A percentile compares a stretch with the other conserved stretches of the same genome.
Evolutionary conservation across 495 filamentous ascomycete genomes (phyloP).

Genomic region (Aspergillus kassunensis): DNA sequence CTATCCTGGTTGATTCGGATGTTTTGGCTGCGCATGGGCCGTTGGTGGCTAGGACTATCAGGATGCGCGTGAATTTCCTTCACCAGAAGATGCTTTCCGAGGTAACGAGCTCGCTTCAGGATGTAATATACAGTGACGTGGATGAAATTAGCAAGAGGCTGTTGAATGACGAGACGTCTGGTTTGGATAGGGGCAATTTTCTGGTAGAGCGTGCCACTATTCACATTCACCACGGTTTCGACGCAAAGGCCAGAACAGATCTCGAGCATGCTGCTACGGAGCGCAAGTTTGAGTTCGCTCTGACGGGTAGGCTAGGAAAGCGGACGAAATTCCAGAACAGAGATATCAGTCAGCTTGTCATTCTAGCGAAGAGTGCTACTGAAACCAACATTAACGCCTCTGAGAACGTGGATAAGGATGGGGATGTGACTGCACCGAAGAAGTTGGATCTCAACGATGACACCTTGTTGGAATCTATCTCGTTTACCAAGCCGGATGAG

Average conservation of each 20-base stretch:
- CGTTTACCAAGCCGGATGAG: conserved; percentile 60
- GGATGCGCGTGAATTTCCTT: conserved; percentile 71
- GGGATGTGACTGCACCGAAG: conserved; percentile 46
- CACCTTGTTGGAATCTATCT: conserved; percentile 82
- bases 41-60: conserved; percentile 35
- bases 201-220: conserved; percentile 78
- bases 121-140: conserved; percentile 50
- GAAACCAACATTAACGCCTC: conserved; percentile 11
- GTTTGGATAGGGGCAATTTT: conserved; percentile 55
- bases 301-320: conserved; percentile 86
- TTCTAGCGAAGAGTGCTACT: conserved; percentile 72
- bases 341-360: conserved; percentile 85
- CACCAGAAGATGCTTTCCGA: conserved; percentile 88
- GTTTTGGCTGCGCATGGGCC: conserved; percentile 41
- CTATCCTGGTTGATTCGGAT: conserved; percentile 53
- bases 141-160: conserved; percentile 41
- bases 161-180: conserved; percentile 28
- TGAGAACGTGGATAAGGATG: conserved; percentile 6
- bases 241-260: conserved; percentile 68
- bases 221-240: conserved; percentile 79
- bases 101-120: conserved; percentile 61
- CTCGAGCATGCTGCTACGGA: conserved; percentile 59
- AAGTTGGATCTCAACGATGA: conserved; percentile 83
- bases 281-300: conserved; percentile 71
- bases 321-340: conserved; percentile 89